Conservation (phyloP, 129 eudicot genomes). For the Helichrysum umbraculigerum region DNA sequence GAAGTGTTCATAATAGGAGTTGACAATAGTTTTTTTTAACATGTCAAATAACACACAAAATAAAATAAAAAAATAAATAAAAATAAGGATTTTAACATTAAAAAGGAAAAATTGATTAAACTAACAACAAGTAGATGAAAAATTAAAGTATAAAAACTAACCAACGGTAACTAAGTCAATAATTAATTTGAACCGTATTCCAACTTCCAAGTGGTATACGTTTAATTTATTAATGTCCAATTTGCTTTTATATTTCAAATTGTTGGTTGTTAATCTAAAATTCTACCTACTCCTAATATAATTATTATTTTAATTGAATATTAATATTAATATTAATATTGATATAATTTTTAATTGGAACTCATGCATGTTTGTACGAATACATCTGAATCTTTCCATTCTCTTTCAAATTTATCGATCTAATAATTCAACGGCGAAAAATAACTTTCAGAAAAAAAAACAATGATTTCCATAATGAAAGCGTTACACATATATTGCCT, state of each 20-base stretch:
- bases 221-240: conserved; percentile 4
- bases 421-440: neutral
- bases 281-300: neutral
- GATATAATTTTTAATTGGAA: conserved; percentile 10
- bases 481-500: no score
- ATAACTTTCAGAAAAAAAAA: neutral
- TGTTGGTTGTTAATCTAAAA: neutral
- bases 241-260: no score
- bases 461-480: no score
- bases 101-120: no score
- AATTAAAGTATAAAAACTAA: neutral
- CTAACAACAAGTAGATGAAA: no score
- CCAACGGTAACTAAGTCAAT: conserved; percentile 4
- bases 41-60: no score
- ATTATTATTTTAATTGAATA: neutral
- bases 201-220: conserved; percentile 17
- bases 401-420: neutral
- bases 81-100: no score
- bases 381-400: neutral
- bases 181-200: conserved; percentile 7
- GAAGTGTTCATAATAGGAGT: no score
- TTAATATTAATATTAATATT: neutral
- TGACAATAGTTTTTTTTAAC: no score
- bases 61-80: no score
- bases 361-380: conserved; percentile 4